phyloP scores from a whole-genome alignment of 306 rosid species.

The Arachis hypogaea region DNA sequence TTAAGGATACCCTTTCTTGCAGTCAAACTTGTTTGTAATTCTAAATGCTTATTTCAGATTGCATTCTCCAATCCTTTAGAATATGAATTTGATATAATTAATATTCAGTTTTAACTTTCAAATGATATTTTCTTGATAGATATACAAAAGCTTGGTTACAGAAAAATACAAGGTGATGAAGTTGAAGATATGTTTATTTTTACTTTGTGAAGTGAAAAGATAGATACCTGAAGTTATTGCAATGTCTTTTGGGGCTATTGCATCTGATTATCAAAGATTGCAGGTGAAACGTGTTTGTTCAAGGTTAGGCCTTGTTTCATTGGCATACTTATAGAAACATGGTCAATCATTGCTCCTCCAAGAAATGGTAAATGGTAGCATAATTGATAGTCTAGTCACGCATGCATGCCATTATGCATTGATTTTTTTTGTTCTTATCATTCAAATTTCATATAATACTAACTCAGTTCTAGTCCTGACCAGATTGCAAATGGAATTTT shows the following conservation, averaged over 20 bases:
- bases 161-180: slow-evolving; percentile 85
- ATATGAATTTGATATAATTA: slow-evolving; percentile 18
- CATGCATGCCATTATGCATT: slow-evolving; percentile 10
- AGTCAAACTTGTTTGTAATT: background rate
- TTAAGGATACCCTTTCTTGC: background rate
- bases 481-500: slow-evolving; percentile 81
- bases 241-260: slow-evolving; percentile 96
- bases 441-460: slow-evolving; percentile 20
- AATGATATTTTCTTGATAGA: slow-evolving; percentile 50
- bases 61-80: background rate
- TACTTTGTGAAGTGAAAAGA: slow-evolving; percentile 84
- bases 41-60: background rate
- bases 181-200: slow-evolving; percentile 89
- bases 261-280: slow-evolving; percentile 95
- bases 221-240: slow-evolving; percentile 81
- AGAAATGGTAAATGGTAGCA: slow-evolving; percentile 76
- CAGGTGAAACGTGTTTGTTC: slow-evolving; percentile 97
- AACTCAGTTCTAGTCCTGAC: slow-evolving; percentile 40
- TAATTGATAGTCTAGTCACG: slow-evolving; percentile 24
- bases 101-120: slow-evolving; percentile 25
- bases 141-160: slow-evolving; percentile 84
- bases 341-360: slow-evolving; percentile 92
- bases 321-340: slow-evolving; percentile 95
- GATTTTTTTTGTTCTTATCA: background rate
- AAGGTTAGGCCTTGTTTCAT: slow-evolving; percentile 98